Evolutionary conservation across 805 yeast genomes (phyloP), one percentile per base, ranked within the genome.

Genomic region (Saturnispora mendoncae): DNA sequence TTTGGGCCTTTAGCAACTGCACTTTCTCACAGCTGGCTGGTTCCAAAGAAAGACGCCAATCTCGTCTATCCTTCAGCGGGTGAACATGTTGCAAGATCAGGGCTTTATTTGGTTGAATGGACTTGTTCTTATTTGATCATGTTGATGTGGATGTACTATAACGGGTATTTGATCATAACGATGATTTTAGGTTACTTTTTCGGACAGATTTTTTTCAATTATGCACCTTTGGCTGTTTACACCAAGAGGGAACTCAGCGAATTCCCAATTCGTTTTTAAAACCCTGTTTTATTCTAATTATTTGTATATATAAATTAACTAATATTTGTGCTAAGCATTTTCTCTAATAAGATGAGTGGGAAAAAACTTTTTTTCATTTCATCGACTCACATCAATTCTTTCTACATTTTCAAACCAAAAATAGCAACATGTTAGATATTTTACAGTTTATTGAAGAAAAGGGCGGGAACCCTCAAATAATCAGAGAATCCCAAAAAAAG

Each of bases 391-490:
- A n/a, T n/a, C n/a, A n/a, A n/a, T n/a, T n/a, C n/a, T n/a, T n/a
- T n/a, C n/a, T n/a, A n/a, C n/a, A 30, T 18, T 30, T 30, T 30
- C 9, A 23, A 23, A 23, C 9, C 9, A 6, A 23, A 23, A 23
- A n/a, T n/a, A 23, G 25, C 25, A 18, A 24, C 28, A 90, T 92
- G 98, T 78, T 92, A 66, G 98, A 92, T 64, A 85, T 92, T 51
- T 71, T 81, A 51, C 83, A 84, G 60, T 92, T 92, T 62, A 80
- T 92, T 53, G 95, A 80, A 53, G 98, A 92, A 60, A 90, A 87
- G 67, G 98, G 98, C 45, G 98, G 98, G 48, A 77, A 88, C 63
- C 96, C 98, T 33, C 90, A 88, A 52, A 69, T 69, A 41, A 86
- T 92, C 60, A 82, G 82, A 62, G 76, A 69, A 57, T 88, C 97